Percentiles rank a stretch among this genome's conserved stretches.
phyloP scores from a whole-genome alignment of 2,329 filamentous ascomycete species.

The Penicillium italicum region DNA sequence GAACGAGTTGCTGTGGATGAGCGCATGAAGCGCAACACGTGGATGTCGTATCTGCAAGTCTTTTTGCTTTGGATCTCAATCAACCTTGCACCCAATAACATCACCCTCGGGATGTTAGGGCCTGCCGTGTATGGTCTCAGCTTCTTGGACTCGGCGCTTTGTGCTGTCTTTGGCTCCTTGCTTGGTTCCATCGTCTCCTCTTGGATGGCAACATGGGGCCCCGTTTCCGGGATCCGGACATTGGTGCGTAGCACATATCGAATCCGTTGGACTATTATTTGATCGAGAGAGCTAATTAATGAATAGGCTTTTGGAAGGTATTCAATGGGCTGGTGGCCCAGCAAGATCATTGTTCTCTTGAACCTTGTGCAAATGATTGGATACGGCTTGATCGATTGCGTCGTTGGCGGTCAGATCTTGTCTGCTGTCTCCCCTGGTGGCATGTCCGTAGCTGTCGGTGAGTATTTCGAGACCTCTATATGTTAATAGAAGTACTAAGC shows the following conservation, averaged over 20 bases:
- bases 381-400: conserved; percentile 61
- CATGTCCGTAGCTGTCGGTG: conserved; percentile 61
- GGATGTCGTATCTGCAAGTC: conserved; percentile 55
- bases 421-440: conserved; percentile 59
- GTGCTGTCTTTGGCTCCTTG: conserved; percentile 56
- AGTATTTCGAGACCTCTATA: conserved; percentile 5
- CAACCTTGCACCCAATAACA: conserved; percentile 61
- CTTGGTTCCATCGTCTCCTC: conserved; percentile 54
- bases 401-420: conserved; percentile 65
- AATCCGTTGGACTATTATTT: neutral
- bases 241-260: conserved; percentile 44
- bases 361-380: conserved; percentile 62
- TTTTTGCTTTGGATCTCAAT: conserved; percentile 60
- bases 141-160: conserved; percentile 55
- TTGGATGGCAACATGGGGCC: conserved; percentile 62
- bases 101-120: conserved; percentile 62
- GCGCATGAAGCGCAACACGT: conserved; percentile 50
- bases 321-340: conserved; percentile 63
- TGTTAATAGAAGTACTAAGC: conserved; percentile 1
- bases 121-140: conserved; percentile 57
- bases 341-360: conserved; percentile 60
- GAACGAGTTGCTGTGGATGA: conserved; percentile 55
- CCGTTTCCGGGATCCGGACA: conserved; percentile 59
- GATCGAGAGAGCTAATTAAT: neutral
- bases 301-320: conserved; percentile 55